These are phyloP conservation scores for Clitocybe nebularis DNA, from an alignment of 1,284 basidiomycete species.

Conservation along the genomic window DNA sequence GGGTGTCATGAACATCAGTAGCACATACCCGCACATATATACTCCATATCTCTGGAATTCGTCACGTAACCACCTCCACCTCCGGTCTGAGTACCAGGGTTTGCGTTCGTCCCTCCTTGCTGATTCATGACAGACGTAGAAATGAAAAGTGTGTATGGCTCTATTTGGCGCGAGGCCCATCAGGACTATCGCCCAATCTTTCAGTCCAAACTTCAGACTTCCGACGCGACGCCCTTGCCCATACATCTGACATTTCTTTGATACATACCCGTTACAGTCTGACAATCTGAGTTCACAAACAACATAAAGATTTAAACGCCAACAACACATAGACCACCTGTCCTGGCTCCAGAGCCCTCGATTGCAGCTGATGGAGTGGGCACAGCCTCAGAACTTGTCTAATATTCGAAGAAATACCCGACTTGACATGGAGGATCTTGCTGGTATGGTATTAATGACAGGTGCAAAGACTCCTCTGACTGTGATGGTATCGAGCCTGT, in stretches of 20 bases:
- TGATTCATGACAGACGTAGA: constrained; percentile 37
- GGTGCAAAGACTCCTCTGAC: constrained; percentile 7
- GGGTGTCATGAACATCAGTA: too few species aligned
- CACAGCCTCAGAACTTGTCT: constrained; percentile 9
- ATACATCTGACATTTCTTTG: constrained; percentile 6
- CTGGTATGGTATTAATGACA: constrained; percentile 13
- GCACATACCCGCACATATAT: constrained; percentile 84
- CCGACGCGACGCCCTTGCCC: background rate
- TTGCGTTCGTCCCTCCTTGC: constrained; percentile 24
- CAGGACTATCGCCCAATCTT: too few species aligned
- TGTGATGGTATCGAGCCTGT: constrained; percentile 17
- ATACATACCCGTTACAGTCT: background rate
- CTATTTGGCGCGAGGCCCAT: constrained; percentile 14
- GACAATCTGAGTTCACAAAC: too few species aligned
- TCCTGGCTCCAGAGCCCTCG: too few species aligned
- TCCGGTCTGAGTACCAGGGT: constrained; percentile 16
- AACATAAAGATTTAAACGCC: too few species aligned
- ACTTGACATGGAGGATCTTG: constrained; percentile 6
- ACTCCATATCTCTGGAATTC: constrained; percentile 87
- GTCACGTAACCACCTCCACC: too few species aligned
- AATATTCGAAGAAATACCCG: background rate
- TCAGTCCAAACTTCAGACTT: background rate
- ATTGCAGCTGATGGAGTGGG: too few species aligned
- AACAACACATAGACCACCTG: too few species aligned
- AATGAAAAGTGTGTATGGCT: constrained; percentile 17